These are phyloP conservation scores for Pseudogymnoascus destructans DNA, from an alignment of 2,329 filamentous ascomycete genomes.

Conservation along the genomic window DNA sequence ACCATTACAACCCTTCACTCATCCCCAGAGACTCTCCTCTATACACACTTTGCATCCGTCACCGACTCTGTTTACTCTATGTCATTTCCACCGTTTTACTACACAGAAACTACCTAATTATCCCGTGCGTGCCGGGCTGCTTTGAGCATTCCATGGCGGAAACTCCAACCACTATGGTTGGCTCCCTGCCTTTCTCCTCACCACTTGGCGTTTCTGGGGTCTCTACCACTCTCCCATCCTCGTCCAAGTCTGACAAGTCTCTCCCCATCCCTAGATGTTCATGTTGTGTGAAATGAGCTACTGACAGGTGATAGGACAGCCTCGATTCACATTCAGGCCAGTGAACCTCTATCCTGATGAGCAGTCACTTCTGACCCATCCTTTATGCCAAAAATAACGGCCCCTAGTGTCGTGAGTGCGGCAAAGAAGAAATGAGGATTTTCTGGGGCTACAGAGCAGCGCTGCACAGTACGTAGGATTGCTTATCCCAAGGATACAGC, in stretches of 20 bases:
- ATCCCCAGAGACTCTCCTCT: background rate
- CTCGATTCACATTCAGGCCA: background rate
- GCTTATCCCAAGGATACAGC: background rate
- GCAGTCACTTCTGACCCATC: background rate
- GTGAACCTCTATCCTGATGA: background rate
- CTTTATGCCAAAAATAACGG: background rate
- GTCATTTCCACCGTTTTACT: background rate
- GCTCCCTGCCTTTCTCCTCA: slow-evolving; percentile 1
- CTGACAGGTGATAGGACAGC: background rate
- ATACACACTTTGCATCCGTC: background rate
- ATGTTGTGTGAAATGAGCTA: background rate
- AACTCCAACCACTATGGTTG: background rate
- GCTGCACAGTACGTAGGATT: background rate
- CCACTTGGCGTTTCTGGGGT: background rate
- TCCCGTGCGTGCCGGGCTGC: background rate
- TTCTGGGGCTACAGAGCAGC: background rate
- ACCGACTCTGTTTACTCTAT: background rate
- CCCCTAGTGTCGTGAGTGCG: background rate
- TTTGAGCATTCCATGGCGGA: background rate
- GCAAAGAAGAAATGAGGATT: background rate
- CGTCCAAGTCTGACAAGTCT: background rate
- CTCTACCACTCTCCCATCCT: background rate
- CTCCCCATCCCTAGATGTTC: background rate
- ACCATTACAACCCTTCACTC: background rate
- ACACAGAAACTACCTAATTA: no score